A percentile compares a stretch with the other conserved stretches of the same genome.
These are phyloP conservation scores for Salisapilia sapeloensis DNA, from an alignment of 352 stramenopile genomes.

Conservation along the genomic window DNA sequence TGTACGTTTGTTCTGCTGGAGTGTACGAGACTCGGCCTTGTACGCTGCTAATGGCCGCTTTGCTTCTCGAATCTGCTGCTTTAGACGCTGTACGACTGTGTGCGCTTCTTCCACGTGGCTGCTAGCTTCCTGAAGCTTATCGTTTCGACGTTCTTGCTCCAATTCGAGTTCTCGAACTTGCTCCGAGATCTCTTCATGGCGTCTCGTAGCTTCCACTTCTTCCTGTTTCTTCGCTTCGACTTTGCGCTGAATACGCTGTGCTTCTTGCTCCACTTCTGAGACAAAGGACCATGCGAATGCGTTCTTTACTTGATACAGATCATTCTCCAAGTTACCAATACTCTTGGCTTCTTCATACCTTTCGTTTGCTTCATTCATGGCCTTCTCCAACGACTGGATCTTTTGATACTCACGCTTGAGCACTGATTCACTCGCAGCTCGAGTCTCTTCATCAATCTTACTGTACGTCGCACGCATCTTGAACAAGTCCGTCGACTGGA, in stretches of 20 bases:
- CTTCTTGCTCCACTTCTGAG: constrained; percentile 33
- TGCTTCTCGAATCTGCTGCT: constrained; percentile 44
- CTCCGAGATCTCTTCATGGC: constrained; percentile 27
- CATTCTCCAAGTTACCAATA: constrained; percentile 52
- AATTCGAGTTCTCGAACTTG: constrained; percentile 24
- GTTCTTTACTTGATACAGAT: constrained; percentile 61
- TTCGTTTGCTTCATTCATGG: constrained; percentile 43
- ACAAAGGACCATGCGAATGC: constrained; percentile 75
- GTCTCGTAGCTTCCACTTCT: constrained; percentile 12
- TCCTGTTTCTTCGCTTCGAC: constrained; percentile 32
- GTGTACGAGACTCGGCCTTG: constrained; percentile 45
- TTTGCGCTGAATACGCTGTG: constrained; percentile 29
- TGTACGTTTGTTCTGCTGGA: constrained; percentile 27
- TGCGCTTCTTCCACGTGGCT: constrained; percentile 22
- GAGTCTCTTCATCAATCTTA: constrained; percentile 75
- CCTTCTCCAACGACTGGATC: constrained; percentile 26
- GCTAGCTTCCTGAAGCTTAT: constrained; percentile 33
- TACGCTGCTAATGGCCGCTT: constrained; percentile 40
- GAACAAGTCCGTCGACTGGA: constrained; percentile 91
- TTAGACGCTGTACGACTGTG: no score
- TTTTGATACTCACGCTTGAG: constrained; percentile 50
- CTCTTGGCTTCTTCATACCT: constrained; percentile 67
- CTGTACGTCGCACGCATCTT: constrained; percentile 77
- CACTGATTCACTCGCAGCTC: constrained; percentile 35
- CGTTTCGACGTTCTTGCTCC: constrained; percentile 51